These are phyloP conservation scores for Panellus pusillus DNA, from an alignment of 768 basidiomycete species.

Conservation along the genomic window DNA sequence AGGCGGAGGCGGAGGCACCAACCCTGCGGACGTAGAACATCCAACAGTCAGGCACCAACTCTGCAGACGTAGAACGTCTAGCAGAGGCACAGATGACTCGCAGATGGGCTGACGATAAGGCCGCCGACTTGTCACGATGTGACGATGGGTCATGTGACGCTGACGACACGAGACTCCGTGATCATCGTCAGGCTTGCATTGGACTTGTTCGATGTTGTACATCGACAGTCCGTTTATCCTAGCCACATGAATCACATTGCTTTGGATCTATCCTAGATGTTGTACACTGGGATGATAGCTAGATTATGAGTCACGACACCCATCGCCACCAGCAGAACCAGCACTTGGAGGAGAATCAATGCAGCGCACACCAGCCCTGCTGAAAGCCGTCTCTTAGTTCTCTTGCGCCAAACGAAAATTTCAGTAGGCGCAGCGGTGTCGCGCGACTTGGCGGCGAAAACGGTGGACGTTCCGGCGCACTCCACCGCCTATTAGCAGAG, in stretches of 20 bases:
- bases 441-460: conserved; percentile 14
- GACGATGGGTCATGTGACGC: neutral
- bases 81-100: neutral
- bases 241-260: no score
- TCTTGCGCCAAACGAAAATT: conserved; percentile 13
- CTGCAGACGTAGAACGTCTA: conserved; percentile 12
- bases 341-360: conserved; percentile 9
- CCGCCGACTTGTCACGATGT: neutral
- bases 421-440: conserved; percentile 4
- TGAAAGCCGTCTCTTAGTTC: conserved; percentile 3
- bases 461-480: conserved; percentile 7
- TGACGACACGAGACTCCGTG: no score
- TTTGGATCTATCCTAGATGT: neutral
- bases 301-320: neutral
- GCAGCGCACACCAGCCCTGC: neutral
- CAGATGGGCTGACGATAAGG: neutral
- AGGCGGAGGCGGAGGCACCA: neutral
- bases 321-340: conserved; percentile 5
- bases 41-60: conserved; percentile 1
- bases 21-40: conserved; percentile 13
- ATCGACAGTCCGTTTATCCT: conserved; percentile 7
- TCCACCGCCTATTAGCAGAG: conserved; percentile 8
- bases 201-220: conserved; percentile 13
- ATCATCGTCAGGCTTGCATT: neutral
- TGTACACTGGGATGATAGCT: conserved; percentile 1